A percentile compares a stretch with the other conserved stretches of the same genome.
Conservation (phyloP, 768 basidiomycete species). For the Suillus ampliporus region DNA sequence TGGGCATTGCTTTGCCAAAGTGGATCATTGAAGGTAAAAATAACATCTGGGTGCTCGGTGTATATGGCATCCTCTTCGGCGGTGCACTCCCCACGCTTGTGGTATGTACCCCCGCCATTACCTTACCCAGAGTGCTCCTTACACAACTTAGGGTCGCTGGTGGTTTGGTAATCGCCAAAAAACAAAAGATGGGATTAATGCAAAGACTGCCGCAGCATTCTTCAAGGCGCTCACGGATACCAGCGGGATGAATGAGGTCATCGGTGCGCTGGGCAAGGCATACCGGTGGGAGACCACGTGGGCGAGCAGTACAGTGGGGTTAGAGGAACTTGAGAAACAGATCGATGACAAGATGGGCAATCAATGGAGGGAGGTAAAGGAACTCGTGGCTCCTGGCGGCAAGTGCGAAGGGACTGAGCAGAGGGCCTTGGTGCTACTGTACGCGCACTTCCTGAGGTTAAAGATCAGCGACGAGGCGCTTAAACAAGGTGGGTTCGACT, state of each 20-base stretch:
- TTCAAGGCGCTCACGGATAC: conserved; percentile 89
- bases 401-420: conserved; percentile 46
- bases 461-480: conserved; percentile 56
- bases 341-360: conserved; percentile 53
- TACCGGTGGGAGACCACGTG: conserved; percentile 60
- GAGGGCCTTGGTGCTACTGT: conserved; percentile 75
- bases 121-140: conserved; percentile 3
- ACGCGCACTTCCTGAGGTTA: conserved; percentile 83
- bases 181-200: conserved; percentile 92
- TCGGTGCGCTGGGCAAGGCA: conserved; percentile 71
- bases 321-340: conserved; percentile 56
- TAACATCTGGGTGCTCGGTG: conserved; percentile 87
- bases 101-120: conserved; percentile 42
- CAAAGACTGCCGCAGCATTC: conserved; percentile 80
- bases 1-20: conserved; percentile 92
- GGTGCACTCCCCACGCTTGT: conserved; percentile 86
- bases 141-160: conserved; percentile 73
- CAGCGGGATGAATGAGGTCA: conserved; percentile 70
- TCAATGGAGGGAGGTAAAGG: conserved; percentile 60
- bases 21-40: conserved; percentile 95
- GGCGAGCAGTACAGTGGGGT: conserved; percentile 38
- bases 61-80: conserved; percentile 89
- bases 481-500: conserved; percentile 60
- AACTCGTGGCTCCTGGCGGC: conserved; percentile 41
- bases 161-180: conserved; percentile 92